These are phyloP conservation scores for Xylaria castorea DNA, from an alignment of 495 filamentous ascomycete genomes.

Conservation along the genomic window DNA sequence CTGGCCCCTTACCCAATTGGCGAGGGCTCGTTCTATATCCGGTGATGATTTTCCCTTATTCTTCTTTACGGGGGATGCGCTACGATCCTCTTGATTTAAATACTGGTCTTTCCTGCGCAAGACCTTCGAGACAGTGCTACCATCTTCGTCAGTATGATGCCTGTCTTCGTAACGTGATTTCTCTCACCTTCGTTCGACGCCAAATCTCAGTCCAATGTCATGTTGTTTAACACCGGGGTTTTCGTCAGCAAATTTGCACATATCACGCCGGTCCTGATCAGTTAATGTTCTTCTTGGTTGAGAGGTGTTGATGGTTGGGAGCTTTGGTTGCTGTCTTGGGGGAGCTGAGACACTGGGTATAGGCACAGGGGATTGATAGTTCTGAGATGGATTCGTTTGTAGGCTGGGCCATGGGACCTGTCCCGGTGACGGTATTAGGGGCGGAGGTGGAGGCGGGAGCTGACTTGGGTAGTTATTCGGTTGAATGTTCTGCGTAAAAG, in stretches of 20 bases:
- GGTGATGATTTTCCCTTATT: constrained; percentile 85
- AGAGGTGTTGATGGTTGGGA: constrained; percentile 57
- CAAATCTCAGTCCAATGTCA: constrained; percentile 96
- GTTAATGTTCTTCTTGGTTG: constrained; percentile 90
- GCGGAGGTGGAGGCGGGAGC: constrained; percentile 53
- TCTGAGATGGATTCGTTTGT: constrained; percentile 62
- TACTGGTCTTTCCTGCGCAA: constrained; percentile 97
- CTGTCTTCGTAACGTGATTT: constrained; percentile 7
- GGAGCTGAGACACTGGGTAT: constrained; percentile 62
- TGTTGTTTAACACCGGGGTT: constrained; percentile 96
- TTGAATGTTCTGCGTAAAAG: constrained; percentile 46
- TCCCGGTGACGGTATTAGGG: constrained; percentile 63
- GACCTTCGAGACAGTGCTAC: constrained; percentile 98
- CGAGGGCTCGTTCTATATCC: constrained; percentile 93
- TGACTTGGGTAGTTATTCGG: constrained; percentile 44
- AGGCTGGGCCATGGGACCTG: constrained; percentile 74
- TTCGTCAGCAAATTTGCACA: constrained; percentile 96
- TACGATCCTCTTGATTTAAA: constrained; percentile 85
- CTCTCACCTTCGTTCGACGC: constrained; percentile 94
- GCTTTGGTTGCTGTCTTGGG: constrained; percentile 52
- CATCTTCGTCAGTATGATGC: constrained; percentile 18
- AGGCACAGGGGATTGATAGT: constrained; percentile 59
- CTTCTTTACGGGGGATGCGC: constrained; percentile 85
- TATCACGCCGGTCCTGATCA: constrained; percentile 86
- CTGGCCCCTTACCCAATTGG: constrained; percentile 85